Evolutionary conservation across 305 asterid genomes (phyloP), one percentile per base, ranked within the genome.

Genomic region (Fraxinus baroniana): DNA sequence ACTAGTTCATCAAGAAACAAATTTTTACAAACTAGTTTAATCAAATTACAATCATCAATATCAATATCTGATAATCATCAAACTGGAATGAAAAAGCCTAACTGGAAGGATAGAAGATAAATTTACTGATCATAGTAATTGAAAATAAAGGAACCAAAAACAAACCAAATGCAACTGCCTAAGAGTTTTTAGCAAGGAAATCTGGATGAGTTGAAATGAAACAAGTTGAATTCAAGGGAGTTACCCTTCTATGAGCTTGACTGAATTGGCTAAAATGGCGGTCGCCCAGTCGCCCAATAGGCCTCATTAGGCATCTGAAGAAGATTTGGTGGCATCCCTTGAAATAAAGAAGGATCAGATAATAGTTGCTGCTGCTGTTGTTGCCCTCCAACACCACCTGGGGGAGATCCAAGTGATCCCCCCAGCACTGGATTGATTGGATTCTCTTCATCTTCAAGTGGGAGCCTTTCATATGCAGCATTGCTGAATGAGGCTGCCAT

Each of bases 401-500:
- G 79, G 41, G 94, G 94, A 28, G 95, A 87, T 49, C 89, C 97
- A 5, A 89, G 33, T 0, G 91, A 80, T 8, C 81, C 86, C 3
- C 88, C 94, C 49, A 87, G 93, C 76, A 87, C 84, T 7, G 80
- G 87, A 12, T 66, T 26, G 73, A 80, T 74, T 18, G 79, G 86
- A 66, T 83, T 87, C 18, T 92, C 94, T 9, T 94, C 97, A 2
- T 93, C 94, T 17, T 94, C 98, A 0, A 94, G 82, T 0, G 98
- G 98, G 52, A 94, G 57, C 76, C 97, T 87, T 10, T 94, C 97
- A 18, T 93, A 94, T 0, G 98, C 98, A 1, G 98, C 98, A 73
- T 94, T 94, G 84, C 97, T 91, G 66, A 93, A 94, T 0, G 98
- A 93, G 2, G 98, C 97, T 0, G 97, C 97, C 97, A 94, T 92